Conservation (phyloP, 1,284 basidiomycete species). For the Entoloma clypeatum region DNA sequence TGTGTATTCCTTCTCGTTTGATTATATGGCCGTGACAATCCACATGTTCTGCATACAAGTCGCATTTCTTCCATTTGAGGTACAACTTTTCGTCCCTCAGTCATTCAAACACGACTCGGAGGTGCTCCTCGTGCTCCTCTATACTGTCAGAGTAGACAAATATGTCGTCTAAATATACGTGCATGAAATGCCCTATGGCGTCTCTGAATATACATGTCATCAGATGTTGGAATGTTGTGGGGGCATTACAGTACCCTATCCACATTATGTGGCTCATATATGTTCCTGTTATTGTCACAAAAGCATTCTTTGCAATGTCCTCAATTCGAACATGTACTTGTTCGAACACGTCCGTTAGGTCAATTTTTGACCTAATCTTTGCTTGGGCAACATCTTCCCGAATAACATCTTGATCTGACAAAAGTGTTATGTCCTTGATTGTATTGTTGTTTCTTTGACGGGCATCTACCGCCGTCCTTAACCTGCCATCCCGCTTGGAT, state of each 20-base stretch:
- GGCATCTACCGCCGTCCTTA: constrained; percentile 33
- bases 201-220: too few species aligned
- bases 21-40: constrained; percentile 32
- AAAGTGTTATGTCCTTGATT: constrained; percentile 32
- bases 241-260: constrained; percentile 30
- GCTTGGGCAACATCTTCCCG: constrained; percentile 25
- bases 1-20: constrained; percentile 23
- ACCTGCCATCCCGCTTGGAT: constrained; percentile 28
- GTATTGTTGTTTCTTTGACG: constrained; percentile 35
- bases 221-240: constrained; percentile 28
- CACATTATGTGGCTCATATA: constrained; percentile 28
- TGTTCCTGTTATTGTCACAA: constrained; percentile 25
- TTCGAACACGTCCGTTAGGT: constrained; percentile 31
- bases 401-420: constrained; percentile 36
- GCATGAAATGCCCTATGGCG: too few species aligned
- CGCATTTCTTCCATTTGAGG: constrained; percentile 27
- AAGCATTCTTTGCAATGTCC: constrained; percentile 24
- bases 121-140: too few species aligned
- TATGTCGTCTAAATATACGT: too few species aligned
- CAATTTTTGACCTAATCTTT: constrained; percentile 28
- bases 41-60: constrained; percentile 28
- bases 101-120: constrained; percentile 11
- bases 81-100: constrained; percentile 21
- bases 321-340: constrained; percentile 18
- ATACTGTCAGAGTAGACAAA: too few species aligned